Evolutionary conservation across 2,329 filamentous ascomycete genomes (phyloP).

Genomic region (Talaromyces marneffei): DNA sequence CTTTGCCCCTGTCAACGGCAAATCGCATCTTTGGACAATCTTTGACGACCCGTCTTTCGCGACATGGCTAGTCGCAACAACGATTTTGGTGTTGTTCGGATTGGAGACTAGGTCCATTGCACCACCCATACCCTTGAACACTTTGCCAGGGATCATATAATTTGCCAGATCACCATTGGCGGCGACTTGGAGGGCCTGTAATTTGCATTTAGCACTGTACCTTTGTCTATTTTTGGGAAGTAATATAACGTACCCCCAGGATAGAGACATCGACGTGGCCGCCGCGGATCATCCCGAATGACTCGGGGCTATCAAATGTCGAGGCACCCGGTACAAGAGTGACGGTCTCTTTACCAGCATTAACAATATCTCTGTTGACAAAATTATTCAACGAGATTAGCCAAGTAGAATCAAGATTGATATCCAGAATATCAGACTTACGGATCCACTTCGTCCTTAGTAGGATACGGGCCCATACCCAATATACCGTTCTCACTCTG

Average conservation of each 20-base stretch:
- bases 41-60: constrained; percentile 93
- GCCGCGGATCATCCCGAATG: constrained; percentile 85
- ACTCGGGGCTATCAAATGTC: constrained; percentile 80
- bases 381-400: neutral
- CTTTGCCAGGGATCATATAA: constrained; percentile 36
- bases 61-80: constrained; percentile 92
- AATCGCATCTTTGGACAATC: constrained; percentile 89
- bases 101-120: constrained; percentile 70
- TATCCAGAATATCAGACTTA: neutral
- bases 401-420: neutral
- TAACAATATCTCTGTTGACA: constrained; percentile 63
- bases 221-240: neutral
- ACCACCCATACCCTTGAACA: constrained; percentile 73
- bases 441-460: constrained; percentile 70
- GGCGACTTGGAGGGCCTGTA: constrained; percentile 73
- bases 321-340: constrained; percentile 73
- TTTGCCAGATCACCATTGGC: constrained; percentile 74
- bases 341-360: constrained; percentile 88
- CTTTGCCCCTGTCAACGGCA: constrained; percentile 79
- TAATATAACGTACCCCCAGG: constrained; percentile 68
- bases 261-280: constrained; percentile 82
- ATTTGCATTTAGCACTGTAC: neutral
- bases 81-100: constrained; percentile 68
- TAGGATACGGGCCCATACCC: constrained; percentile 65
- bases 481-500: constrained; percentile 79